Base-by-base conservation (phyloP, 192 early-diverging fungal species). In the Coemansia sp. region DNA sequence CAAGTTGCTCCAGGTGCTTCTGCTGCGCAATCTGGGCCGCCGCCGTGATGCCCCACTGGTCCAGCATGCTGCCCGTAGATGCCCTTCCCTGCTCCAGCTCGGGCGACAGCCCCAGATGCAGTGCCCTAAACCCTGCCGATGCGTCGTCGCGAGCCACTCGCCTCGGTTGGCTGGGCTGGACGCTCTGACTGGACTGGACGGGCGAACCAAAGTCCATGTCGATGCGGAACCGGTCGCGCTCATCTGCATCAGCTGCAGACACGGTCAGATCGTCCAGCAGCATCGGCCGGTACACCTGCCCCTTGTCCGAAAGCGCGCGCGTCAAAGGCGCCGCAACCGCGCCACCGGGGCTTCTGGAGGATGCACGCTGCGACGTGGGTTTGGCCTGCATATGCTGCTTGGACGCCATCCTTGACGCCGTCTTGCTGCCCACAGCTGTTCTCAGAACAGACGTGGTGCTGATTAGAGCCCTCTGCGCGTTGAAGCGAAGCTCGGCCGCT, bases 381-480 rank as follows among this genome's bases (percentile, higher is more conserved):
- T 36, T 25, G 49, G 17, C 45, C 33, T 48, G 59, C 51, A 48
- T 18, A 28, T 16, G 69, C 56, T 64, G 61, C 57, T 61, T 55
- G 56, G 60, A 59, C 57, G 36, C 57, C 57, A 34, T 34, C 57
- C 66, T 25, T n/a, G 55, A 28, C 14, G 38, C 25, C 2, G 55
- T 48, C 25, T 67, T 67, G 34, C 48, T 31, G 49, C 57, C 49
- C n/a, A 64, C 51, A 34, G 67, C 40, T 4, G 73, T 65, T 32
- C 69, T 71, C 18, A 75, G 58, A 8, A 72, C 66, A 5, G 78
- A 57, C 30, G 72, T 71, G 2, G 73, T 72, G 56, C 20, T 72
- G 17, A 80, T 75, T 33, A 80, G 60, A 40, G 78, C 78, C 3
- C 78, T 60, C 63, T 80, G 78, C n/a, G 78, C 78, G 40, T 74